Base-by-base conservation (phyloP, 2,329 filamentous ascomycete genomes). In the Xylariaceae sp. region DNA sequence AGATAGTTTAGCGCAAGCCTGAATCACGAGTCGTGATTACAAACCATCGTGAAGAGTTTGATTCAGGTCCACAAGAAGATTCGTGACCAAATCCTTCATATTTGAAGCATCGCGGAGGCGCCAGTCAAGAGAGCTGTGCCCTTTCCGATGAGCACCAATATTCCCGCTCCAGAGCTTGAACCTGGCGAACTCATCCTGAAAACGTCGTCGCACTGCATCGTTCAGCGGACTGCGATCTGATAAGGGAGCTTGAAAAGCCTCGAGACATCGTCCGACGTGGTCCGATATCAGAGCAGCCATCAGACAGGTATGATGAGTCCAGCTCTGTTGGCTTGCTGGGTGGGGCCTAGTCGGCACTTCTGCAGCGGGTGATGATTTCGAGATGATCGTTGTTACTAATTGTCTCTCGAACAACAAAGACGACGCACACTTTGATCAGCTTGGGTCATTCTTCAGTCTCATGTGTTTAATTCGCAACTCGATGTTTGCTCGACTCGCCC, bases 71-170 rank as follows among this genome's bases (percentile, higher is more conserved):
- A 30, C 38, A n/a, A 47, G 33, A 30, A 51, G 41, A 15, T 35
- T 22, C 14, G 39, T 7, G 11, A 51, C 42, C 11, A 35, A 11
- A 6, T 32, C 38, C 35, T 27, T 27, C 15, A 51, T 11, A 35
- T 52, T 45, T 12, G 49, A 52, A 15, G 49, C 42, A 31, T 52
- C 49, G 10, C 49, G 42, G n/a, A 52, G 49, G 11, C 45, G 49
- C 18, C 27, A 48, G 17, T 52, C 45, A 1, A 52, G 39, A 27
- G 45, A 52, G 19, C 45, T 48, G 12, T 36, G 31, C 2, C 45
- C 49, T 4, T 6, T 45, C 1, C n/a, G 42, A 36, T 52, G 49
- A 5, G 49, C 49, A 3, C 49, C 49, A 39, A 48, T 45, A 45
- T 52, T 52, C 2, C 49, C 49, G 10, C 36, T 2, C 46, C 49